Evolutionary conservation across 768 basidiomycete genomes (phyloP).

Genomic region (Termitomyces bulborhizus): DNA sequence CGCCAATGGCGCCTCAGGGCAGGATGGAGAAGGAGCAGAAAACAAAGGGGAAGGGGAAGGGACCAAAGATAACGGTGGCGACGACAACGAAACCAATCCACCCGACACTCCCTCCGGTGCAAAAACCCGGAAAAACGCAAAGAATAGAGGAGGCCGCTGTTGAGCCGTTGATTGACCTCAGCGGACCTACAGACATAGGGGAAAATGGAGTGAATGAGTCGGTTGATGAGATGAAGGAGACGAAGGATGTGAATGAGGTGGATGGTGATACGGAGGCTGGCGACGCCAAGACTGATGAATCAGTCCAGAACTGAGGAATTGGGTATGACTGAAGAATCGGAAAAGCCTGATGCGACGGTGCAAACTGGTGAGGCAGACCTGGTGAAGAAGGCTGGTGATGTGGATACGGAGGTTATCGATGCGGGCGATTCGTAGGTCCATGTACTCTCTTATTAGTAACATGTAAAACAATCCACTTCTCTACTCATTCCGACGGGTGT

Average conservation of each 20-base stretch:
- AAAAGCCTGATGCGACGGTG: neutral
- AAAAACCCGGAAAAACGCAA: neutral
- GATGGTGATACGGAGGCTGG: neutral
- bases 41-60: neutral
- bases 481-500: neutral
- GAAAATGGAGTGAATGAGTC: neutral
- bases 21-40: neutral
- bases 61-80: neutral
- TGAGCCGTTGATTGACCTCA: slow-evolving; percentile 1
- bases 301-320: neutral
- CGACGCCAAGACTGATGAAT: neutral
- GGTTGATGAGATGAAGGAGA: neutral
- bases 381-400: neutral
- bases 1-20: neutral
- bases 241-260: neutral
- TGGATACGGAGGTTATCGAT: neutral
- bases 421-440: slow-evolving; percentile 1
- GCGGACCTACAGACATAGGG: neutral
- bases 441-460: neutral
- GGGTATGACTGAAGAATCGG: neutral
- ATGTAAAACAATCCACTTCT: neutral
- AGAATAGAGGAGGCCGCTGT: neutral
- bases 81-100: neutral
- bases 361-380: neutral
- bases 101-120: neutral